A percentile compares a stretch with the other conserved stretches of the same genome.
Conservation (phyloP, 2,329 filamentous ascomycete genomes). For the Apiospora phragmitis region DNA sequence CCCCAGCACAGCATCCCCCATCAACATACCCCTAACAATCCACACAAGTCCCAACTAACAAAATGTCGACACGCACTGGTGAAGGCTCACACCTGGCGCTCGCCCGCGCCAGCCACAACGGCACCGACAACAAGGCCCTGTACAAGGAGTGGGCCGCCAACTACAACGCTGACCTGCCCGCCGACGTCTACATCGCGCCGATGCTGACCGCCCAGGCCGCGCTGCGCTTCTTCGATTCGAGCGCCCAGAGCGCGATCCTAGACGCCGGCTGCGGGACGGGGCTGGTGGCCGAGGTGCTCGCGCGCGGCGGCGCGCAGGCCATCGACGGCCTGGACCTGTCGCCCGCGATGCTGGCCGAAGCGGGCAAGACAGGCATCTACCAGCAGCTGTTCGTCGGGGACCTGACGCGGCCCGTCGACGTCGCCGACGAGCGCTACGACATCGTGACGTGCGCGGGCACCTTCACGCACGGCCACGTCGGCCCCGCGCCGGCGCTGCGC, state of each 20-base stretch:
- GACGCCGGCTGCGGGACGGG: slow-evolving; percentile 60
- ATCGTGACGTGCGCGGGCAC: slow-evolving; percentile 55
- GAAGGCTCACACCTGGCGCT: neutral
- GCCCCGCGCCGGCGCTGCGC: slow-evolving; percentile 43
- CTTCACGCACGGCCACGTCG: slow-evolving; percentile 56
- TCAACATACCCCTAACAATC: neutral
- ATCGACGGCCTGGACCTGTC: slow-evolving; percentile 56
- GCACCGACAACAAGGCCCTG: slow-evolving; percentile 18
- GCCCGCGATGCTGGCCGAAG: slow-evolving; percentile 53
- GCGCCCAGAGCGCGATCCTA: slow-evolving; percentile 36
- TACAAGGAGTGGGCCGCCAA: slow-evolving; percentile 38
- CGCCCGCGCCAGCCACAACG: neutral
- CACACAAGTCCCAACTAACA: neutral
- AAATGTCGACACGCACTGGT: neutral
- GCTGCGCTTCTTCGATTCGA: slow-evolving; percentile 30
- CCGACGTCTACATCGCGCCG: slow-evolving; percentile 46
- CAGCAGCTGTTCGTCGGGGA: slow-evolving; percentile 44
- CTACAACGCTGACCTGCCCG: slow-evolving; percentile 36
- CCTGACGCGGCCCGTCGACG: slow-evolving; percentile 43
- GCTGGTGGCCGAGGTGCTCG: slow-evolving; percentile 49
- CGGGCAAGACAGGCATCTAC: slow-evolving; percentile 48
- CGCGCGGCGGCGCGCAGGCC: slow-evolving; percentile 40
- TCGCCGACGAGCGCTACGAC: slow-evolving; percentile 45
- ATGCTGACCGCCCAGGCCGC: slow-evolving; percentile 35
- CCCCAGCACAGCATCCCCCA: neutral